Conservation (phyloP, 2,329 filamentous ascomycete species). For the Beauveria scarabaeidicola region DNA sequence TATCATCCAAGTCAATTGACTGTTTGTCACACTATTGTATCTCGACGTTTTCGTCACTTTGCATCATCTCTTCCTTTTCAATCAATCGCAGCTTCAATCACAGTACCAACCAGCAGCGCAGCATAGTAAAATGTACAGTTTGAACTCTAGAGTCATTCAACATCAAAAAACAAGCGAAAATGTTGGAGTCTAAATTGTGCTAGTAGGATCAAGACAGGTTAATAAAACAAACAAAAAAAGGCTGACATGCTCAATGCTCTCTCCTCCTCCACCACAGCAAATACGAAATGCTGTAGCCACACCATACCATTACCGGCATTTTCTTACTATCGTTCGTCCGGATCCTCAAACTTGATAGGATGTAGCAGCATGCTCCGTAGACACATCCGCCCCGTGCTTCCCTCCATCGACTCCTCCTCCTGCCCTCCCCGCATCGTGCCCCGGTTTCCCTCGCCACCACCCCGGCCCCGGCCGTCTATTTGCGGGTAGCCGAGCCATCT, state of each 20-base stretch:
- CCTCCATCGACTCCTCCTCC: slow-evolving; percentile 36
- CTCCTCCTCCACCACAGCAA: neutral
- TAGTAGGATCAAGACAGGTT: neutral
- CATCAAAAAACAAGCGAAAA: neutral
- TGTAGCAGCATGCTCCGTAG: slow-evolving; percentile 72
- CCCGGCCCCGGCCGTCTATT: slow-evolving; percentile 39
- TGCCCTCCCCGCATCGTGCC: slow-evolving; percentile 43
- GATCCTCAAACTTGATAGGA: slow-evolving; percentile 63
- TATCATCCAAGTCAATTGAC: neutral
- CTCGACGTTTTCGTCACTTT: neutral
- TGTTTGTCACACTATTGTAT: too few relatives aligned
- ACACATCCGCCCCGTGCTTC: slow-evolving; percentile 60
- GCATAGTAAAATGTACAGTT: too few relatives aligned
- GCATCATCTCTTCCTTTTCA: neutral
- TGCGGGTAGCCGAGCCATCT: slow-evolving; percentile 62
- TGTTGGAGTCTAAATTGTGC: neutral
- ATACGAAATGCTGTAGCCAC: neutral
- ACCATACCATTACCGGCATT: neutral
- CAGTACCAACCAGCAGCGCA: too few relatives aligned
- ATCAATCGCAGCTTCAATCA: too few relatives aligned
- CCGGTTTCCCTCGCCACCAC: slow-evolving; percentile 40
- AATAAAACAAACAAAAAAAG: neutral
- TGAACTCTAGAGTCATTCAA: neutral
- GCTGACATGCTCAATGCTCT: neutral
- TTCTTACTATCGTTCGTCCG: slow-evolving; percentile 26